These are phyloP conservation scores for Pseudogymnoascus sp. DNA, from an alignment of 2,329 filamentous ascomycete species.

Conservation along the genomic window DNA sequence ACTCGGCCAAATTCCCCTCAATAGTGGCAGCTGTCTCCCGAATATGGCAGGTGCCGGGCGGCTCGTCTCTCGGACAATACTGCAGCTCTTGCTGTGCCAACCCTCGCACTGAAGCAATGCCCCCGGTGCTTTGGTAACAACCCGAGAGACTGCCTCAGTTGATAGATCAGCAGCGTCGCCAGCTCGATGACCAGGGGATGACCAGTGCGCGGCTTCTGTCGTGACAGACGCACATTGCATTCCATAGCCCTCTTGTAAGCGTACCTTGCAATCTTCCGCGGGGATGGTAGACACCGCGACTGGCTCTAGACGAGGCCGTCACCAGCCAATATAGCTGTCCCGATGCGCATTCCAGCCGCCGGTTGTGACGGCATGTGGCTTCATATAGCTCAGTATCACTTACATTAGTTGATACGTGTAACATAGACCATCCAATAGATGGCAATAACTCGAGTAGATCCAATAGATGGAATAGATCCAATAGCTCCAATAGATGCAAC, in stretches of 20 bases:
- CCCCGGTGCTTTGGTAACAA: neutral
- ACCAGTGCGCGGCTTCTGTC: neutral
- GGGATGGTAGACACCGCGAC: neutral
- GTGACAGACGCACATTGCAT: neutral
- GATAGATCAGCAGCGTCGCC: neutral
- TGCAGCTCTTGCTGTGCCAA: neutral
- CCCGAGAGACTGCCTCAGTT: neutral
- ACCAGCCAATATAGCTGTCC: neutral
- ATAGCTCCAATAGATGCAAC: neutral
- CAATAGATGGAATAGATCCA: neutral
- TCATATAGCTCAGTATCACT: neutral
- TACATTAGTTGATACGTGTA: neutral
- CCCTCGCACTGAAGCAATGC: neutral
- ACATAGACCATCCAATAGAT: neutral
- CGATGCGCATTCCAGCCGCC: neutral
- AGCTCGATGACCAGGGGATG: neutral
- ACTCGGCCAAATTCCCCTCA: neutral
- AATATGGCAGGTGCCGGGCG: neutral
- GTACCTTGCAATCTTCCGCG: neutral
- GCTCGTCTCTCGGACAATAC: slow-evolving; percentile 6
- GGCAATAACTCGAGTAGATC: neutral
- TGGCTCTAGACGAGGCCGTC: neutral
- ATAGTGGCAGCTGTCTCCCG: neutral
- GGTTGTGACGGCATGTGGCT: neutral
- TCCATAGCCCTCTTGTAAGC: neutral